phyloP scores from a whole-genome alignment of 2,329 filamentous ascomycete genomes.

The Monosporascus sp. region DNA sequence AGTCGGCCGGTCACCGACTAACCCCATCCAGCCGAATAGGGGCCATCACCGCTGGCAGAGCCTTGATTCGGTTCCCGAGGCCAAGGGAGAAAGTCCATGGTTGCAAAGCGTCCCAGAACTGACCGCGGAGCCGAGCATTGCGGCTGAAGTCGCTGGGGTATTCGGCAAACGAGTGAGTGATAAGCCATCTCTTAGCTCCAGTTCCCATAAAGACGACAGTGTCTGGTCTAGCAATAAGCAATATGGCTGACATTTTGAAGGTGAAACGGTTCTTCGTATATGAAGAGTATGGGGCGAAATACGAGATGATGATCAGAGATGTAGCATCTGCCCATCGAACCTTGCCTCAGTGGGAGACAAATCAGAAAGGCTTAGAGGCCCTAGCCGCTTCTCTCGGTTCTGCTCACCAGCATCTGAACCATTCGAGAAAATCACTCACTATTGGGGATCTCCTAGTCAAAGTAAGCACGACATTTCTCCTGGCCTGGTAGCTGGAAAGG shows the following conservation, averaged over 20 bases:
- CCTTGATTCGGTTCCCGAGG: slow-evolving; percentile 40
- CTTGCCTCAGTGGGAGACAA: slow-evolving; percentile 69
- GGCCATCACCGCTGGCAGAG: slow-evolving; percentile 44
- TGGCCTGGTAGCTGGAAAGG: neutral
- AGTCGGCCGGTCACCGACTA: slow-evolving; percentile 25
- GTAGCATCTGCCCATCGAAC: slow-evolving; percentile 63
- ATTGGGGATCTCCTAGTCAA: slow-evolving; percentile 88
- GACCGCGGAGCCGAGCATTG: slow-evolving; percentile 53
- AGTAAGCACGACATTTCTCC: slow-evolving; percentile 39
- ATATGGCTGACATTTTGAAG: slow-evolving; percentile 36
- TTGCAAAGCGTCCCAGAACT: slow-evolving; percentile 45
- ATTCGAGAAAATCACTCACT: slow-evolving; percentile 70
- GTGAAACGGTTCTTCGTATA: slow-evolving; percentile 80
- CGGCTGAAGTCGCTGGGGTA: slow-evolving; percentile 55
- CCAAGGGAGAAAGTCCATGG: slow-evolving; percentile 33
- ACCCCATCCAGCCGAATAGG: slow-evolving; percentile 13
- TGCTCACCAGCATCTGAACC: slow-evolving; percentile 56
- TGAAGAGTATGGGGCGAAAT: slow-evolving; percentile 87
- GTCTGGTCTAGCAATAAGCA: neutral
- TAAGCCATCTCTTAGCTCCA: neutral
- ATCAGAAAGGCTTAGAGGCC: slow-evolving; percentile 80
- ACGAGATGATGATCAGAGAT: slow-evolving; percentile 78
- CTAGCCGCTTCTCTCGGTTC: slow-evolving; percentile 71
- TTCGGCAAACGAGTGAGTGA: slow-evolving; percentile 52
- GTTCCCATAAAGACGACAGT: neutral